Base-by-base conservation (phyloP, 441 rosid genomes). In the Croton laevigatus region DNA sequence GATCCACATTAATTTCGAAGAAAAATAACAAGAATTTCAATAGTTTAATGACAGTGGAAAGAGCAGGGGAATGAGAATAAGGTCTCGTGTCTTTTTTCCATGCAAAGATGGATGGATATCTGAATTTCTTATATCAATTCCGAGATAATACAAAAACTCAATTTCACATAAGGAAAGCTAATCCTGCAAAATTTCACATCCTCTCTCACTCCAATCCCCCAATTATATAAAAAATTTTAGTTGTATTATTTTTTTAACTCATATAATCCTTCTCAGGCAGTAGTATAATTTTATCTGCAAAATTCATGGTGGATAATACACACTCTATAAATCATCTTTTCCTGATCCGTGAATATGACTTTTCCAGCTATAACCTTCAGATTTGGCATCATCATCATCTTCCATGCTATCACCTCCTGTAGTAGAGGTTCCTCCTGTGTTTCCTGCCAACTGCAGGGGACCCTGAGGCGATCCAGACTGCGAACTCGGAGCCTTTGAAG, bases 401-500 rank as follows among this genome's bases (percentile, higher is more conserved):
- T 91, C 97, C 91, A 90, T 85, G 80, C 90, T 85, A 74, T 90
- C 91, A 46, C 88, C 90, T 68, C 89, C 90, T 4, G 94, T 82
- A 14, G 84, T 81, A 32, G 94, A 81, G 66, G 89, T 82, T 66
- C 84, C 87, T 67, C 84, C 86, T 13, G 89, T 84, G 62, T 83
- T 83, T 71, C 80, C 81, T 8, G 80, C 84, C 70, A 90, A 75
- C 70, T 90, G 94, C 72, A 94, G 87, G 54, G 99, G 99, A 58
- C 98, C 94, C 71, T 91, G 91, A 7, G 98, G 98, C 34, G 98
- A 93, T 44, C 79, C 90, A 3, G 93, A 89, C 17, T 87, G 83
- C 11, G 88, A 81, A 72, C 82, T 80, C 72, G 83, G 81, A 48
- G 80, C 84, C 78, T 88, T 91, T 6, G 81, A 67, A 19, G 82